Base-by-base conservation (phyloP, 2,329 filamentous ascomycete genomes). In the Nemania serpens region DNA sequence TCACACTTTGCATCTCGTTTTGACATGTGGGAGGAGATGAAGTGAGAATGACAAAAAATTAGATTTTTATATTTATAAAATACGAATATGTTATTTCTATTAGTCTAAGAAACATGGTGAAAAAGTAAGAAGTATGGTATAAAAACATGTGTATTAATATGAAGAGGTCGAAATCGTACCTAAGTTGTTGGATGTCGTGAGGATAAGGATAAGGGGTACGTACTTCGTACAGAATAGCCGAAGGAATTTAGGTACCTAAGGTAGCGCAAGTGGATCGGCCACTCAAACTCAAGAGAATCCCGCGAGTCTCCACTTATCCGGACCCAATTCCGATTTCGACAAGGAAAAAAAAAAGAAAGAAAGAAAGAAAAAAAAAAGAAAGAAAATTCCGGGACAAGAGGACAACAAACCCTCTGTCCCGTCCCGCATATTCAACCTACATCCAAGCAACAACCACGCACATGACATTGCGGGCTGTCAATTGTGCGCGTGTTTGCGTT, bases 321-420 rank as follows among this genome's bases (percentile, higher is more conserved):
- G 17, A 46, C 9, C 45, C 39, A 39, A 58, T 37, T 36, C 58
- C 54, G 55, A 39, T 13, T 12, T 12, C 11, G 36, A 10, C 4
- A 10, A 10, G 36, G 7, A 39, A 12, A 12, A 39, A n/a, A 10
- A 39, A 39, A 39, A 39, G 36, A 39, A 39, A 39, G 15, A 39
- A 39, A 39, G 11, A 39, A 15, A 9, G 10, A 29, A 33, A 34
- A 29, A 12, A 36, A 59, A 45, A n/a, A 42, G 48, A 52, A 54
- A 15, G 29, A 42, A 13, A 34, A 29, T 29, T 29, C 25, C 25
- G 25, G 25, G 25, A 29, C 25, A 51, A 62, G 45, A 46, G 42
- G 52, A 47, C 54, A 58, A 18, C 54, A 55, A 54, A n/a, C 18
- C 53, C 36, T 41, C 42, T 55, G 20, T 51, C 36, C 42, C 36